Evolutionary conservation across 2,329 filamentous ascomycete genomes (phyloP), one percentile per base, ranked within the genome.

Genomic region (Trichoderma endophyticum): DNA sequence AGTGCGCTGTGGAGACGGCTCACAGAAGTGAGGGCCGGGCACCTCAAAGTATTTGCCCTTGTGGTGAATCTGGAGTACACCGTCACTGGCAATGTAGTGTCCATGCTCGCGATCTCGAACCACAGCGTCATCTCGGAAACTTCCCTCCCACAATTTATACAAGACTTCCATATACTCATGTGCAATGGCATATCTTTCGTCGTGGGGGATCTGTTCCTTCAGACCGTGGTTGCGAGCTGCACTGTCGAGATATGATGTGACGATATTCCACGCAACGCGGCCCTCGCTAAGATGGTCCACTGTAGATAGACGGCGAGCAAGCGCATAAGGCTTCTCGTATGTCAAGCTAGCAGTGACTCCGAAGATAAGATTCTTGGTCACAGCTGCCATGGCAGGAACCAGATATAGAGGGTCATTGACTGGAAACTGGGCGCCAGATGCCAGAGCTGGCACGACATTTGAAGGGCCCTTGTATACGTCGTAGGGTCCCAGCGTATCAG

Each of bases 181-280:
- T 6, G 70, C 70, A 60, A 71, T 71, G 36, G 63, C 51, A 36
- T 71, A 71, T 67, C 70, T 64, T 60, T 71, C 70, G 11, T 71
- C 70, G n/a, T 71, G 70, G 12, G 70, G 70, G 24, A 71, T 71
- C 18, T 71, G 70, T 28, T 71, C 70, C 7, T 68, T 67, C 11
- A 71, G 34, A 3, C 70, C 70, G 26, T 71, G 61, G 3, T 71
- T 71, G 28, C 70, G 70, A 14, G 61, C 70, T 54, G 70, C 63
- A 14, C 70, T 71, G 28, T 71, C 70, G 30, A 68, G 70, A 8
- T 71, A 71, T 32, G 68, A 71, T 28, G 89, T 91, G 0, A 92
- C 90, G 24, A 92, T 90, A 73, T 92, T 92, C 90, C 89, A 91
- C 0, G 88, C 89, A 39, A 91, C 84, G 0, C 89, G 82, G 0